Percentiles rank a stretch among this genome's conserved stretches.
phyloP scores from a whole-genome alignment of 1,284 basidiomycete species.

The Vanrija sp. region DNA sequence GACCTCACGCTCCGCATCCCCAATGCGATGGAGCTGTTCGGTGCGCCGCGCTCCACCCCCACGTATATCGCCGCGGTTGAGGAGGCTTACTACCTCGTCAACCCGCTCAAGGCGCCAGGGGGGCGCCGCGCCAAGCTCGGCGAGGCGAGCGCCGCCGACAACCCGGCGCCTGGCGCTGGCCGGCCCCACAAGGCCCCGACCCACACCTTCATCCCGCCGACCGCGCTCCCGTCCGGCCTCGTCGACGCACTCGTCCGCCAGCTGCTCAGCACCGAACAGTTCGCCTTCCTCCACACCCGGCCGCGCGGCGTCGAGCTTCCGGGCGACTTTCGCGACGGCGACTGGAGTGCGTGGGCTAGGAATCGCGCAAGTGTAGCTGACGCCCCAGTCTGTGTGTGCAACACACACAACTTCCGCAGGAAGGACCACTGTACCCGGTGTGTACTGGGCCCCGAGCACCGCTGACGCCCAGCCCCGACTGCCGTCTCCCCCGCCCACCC shows the following conservation, averaged over 20 bases:
- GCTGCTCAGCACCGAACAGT: neutral
- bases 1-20: neutral
- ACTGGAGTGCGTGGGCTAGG: slow-evolving; percentile 2
- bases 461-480: neutral
- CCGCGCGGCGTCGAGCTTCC: neutral
- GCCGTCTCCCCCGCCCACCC: neutral
- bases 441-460: neutral
- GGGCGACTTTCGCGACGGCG: neutral
- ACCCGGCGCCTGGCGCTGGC: slow-evolving; percentile 1
- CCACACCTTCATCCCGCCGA: neutral
- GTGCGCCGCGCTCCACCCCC: neutral
- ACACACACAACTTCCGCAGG: slow-evolving; percentile 2
- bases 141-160: neutral
- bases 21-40: neutral
- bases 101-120: neutral
- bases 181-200: neutral
- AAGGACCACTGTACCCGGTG: slow-evolving; percentile 4
- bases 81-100: neutral
- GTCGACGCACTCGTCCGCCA: neutral
- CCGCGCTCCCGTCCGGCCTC: neutral
- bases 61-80: no score
- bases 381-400: slow-evolving; percentile 4
- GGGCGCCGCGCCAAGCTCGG: neutral
- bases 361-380: neutral
- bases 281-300: neutral